Base-by-base conservation (phyloP, 768 basidiomycete species). In the Pleurotus salmoneostramineus region DNA sequence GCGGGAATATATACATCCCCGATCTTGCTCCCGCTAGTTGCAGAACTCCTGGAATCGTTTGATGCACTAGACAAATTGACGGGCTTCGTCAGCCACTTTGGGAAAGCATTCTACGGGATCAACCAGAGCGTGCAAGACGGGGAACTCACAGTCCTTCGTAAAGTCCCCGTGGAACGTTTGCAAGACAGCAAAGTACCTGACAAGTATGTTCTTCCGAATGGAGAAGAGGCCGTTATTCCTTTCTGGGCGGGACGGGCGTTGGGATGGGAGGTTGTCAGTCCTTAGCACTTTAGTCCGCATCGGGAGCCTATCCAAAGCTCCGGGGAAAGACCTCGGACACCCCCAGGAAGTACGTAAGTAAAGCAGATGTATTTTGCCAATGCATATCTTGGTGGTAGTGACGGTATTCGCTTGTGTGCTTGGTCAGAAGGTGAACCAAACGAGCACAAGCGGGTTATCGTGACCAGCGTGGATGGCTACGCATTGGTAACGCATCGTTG, bases 1-100 rank as follows among this genome's bases (percentile, higher is more conserved):
- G 97, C 97, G 7, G 97, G 97, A 0, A 85, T 98, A 54, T 98
- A 98, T 71, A 98, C 97, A 1, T 93, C 91, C 3, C 90, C 95
- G 4, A 88, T 96, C 63, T 79, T 99, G 15, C 80, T 99, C 12
- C 95, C 97, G 2, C 80, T 98, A 11, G 85, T 91, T 0, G 95
- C 96, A 0, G 87, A 95, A 61, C 75, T 97, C 33, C 77, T 98
- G 37, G 93, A 94, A 60, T 87, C 90, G 4, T 93, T 94, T 60
- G 89, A 85, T 14, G 94, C 95, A 34, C 72, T 98, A 49, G 88
- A 95, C 62, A 84, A 81, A 66, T 76, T 99, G 6, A 80, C 87
- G 64, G 84, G 80, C 0, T 99, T 97, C 66, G 91, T 86, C 49
- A 89, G 91, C 67, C 70, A 66, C 6, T 78, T 88, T 64, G 97